A percentile compares a stretch with the other conserved stretches of the same genome.
Evolutionary conservation across 441 rosid genomes (phyloP).

Genomic region (Populus hybrid): DNA sequence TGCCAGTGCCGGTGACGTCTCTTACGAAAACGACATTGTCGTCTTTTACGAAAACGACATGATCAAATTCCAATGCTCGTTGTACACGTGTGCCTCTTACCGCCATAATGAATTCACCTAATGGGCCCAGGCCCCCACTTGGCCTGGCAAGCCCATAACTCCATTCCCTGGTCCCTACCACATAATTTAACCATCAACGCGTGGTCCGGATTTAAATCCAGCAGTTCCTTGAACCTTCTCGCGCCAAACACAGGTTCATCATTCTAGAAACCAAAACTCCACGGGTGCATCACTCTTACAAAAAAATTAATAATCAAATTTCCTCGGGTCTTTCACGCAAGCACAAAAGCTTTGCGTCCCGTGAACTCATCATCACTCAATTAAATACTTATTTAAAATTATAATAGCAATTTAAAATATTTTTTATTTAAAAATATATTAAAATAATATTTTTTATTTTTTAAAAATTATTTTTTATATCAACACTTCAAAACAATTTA

Average conservation of each 20-base stretch:
- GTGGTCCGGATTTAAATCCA: slow-evolving; percentile 5
- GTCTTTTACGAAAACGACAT: neutral
- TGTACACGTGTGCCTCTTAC: neutral
- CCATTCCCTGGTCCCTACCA: neutral
- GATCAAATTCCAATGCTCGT: neutral
- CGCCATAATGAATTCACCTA: neutral
- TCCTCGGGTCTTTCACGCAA: no score
- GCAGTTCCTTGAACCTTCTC: neutral
- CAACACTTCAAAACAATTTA: no score
- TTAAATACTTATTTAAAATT: no score
- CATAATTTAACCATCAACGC: neutral
- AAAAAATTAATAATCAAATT: no score
- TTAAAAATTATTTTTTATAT: no score
- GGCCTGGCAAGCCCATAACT: neutral
- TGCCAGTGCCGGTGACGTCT: neutral
- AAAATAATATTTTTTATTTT: no score
- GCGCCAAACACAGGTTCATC: no score
- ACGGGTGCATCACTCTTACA: neutral
- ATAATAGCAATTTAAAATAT: no score
- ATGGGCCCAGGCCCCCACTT: neutral
- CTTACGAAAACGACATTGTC: no score
- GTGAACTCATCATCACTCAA: no score
- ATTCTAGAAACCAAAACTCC: neutral
- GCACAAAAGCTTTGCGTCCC: no score
- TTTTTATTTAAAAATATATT: no score